Evolutionary conservation across 2,329 filamentous ascomycete species (phyloP), one percentile per base, ranked within the genome.

Genomic region (Lithohypha guttulata): DNA sequence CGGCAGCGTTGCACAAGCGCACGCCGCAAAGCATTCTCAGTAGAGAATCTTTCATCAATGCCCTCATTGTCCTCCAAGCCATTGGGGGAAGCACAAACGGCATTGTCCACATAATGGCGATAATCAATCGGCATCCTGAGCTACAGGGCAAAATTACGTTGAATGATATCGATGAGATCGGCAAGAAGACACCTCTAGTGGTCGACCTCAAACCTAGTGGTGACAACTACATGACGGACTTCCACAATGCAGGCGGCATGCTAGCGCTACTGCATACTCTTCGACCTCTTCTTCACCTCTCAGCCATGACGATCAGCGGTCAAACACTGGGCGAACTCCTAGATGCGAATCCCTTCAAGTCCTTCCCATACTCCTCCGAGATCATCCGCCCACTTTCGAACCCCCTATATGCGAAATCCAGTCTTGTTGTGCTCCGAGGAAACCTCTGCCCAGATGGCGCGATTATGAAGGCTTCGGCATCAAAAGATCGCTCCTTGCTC

Each of bases 71-170:
- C 20, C 72, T 71, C 38, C 69, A 69, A 2, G 70, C 70, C 10
- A 71, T 74, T 39, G 71, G 71, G 10, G 71, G 71, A 14, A 70
- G 66, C 45, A 73, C 70, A 3, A 75, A 75, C 45, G 70, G 70
- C 1, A 68, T 70, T 0, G 71, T 75, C 26, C 71, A 75, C 48
- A 55, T 74, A 33, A 66, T 66, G 29, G 71, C 70, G 9, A 65
- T 74, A 21, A 71, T 71, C 4, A 71, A 71, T 38, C 58, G 70
- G 3, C 69, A 73, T 43, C 69, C 70, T 0, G 49, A 56, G 1
- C 43, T 71, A 3, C 58, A 62, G 22, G 65, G 65, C 2, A 14
- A 22, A 8, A 66, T 71, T 28, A 65, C 60, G 0, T 47, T 71
- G 13, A 50, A 63, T 17, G 66, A 61, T 0, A 57, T 71, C 40